Percentiles rank a stretch among this genome's conserved stretches.
These are phyloP conservation scores for Vigna hirtella DNA, from an alignment of 306 rosid genomes.

Conservation along the genomic window DNA sequence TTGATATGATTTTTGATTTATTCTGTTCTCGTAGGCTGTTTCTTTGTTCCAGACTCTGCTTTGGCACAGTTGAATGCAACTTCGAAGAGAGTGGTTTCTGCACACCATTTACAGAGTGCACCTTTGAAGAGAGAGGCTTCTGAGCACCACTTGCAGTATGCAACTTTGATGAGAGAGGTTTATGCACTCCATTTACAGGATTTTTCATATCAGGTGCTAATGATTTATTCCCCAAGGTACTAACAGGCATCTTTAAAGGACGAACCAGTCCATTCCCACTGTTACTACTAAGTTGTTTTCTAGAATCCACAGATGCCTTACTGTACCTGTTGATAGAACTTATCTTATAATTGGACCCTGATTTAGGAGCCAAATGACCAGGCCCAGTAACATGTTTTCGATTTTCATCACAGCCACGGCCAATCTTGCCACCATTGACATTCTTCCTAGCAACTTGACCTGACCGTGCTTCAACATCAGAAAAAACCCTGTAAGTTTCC, in stretches of 20 bases:
- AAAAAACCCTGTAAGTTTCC: constrained; percentile 68
- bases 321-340: constrained; percentile 58
- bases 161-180: constrained; percentile 35
- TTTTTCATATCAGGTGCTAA: constrained; percentile 51
- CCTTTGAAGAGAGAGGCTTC: constrained; percentile 49
- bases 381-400: constrained; percentile 52
- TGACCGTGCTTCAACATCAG: constrained; percentile 70
- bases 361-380: constrained; percentile 57
- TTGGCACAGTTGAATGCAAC: constrained; percentile 44
- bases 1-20: constrained; percentile 63
- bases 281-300: constrained; percentile 66
- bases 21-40: constrained; percentile 55
- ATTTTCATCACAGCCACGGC: constrained; percentile 50
- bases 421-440: constrained; percentile 51
- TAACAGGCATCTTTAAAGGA: constrained; percentile 59
- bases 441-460: constrained; percentile 59
- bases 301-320: constrained; percentile 54
- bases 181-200: constrained; percentile 41
- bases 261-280: constrained; percentile 72
- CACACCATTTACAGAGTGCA: constrained; percentile 45
- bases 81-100: constrained; percentile 58
- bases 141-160: constrained; percentile 47
- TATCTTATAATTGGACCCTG: constrained; percentile 53
- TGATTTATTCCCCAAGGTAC: constrained; percentile 58
- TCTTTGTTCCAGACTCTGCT: constrained; percentile 60